Evolutionary conservation across 169 alveolate genomes (phyloP).

Genomic region (Plasmodium billcollinsi): DNA sequence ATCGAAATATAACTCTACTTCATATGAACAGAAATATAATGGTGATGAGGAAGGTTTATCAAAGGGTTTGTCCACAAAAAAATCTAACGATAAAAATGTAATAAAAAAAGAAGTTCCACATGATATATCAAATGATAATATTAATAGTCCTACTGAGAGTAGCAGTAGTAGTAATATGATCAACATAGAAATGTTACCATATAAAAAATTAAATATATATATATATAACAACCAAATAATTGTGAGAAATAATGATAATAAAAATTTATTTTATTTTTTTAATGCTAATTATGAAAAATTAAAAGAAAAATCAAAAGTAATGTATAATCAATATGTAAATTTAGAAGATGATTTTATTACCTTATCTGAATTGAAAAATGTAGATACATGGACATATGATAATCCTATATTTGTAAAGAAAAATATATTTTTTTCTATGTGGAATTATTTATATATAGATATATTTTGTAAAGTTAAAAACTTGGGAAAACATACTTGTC

Average conservation of each 20-base stretch:
- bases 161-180: not conserved
- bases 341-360: conserved; percentile 58
- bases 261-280: conserved; percentile 38
- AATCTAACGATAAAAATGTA: not conserved
- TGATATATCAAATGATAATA: not conserved
- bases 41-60: too few species aligned
- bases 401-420: conserved; percentile 11
- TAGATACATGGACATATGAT: not conserved
- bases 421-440: conserved; percentile 14
- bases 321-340: conserved; percentile 50
- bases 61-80: not conserved
- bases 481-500: not conserved
- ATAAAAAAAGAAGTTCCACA: not conserved
- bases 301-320: not conserved
- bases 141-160: not conserved
- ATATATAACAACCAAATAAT: conserved; percentile 16
- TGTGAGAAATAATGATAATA: conserved; percentile 14
- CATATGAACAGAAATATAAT: not conserved
- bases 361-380: not conserved
- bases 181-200: not conserved
- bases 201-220: conserved; percentile 4
- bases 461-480: conserved; percentile 9
- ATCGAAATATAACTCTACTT: too few species aligned
- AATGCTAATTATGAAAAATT: conserved; percentile 32
- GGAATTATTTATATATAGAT: conserved; percentile 61